Conservation (phyloP, 768 basidiomycete genomes). For the Rubroboletus pulcherrimus region DNA sequence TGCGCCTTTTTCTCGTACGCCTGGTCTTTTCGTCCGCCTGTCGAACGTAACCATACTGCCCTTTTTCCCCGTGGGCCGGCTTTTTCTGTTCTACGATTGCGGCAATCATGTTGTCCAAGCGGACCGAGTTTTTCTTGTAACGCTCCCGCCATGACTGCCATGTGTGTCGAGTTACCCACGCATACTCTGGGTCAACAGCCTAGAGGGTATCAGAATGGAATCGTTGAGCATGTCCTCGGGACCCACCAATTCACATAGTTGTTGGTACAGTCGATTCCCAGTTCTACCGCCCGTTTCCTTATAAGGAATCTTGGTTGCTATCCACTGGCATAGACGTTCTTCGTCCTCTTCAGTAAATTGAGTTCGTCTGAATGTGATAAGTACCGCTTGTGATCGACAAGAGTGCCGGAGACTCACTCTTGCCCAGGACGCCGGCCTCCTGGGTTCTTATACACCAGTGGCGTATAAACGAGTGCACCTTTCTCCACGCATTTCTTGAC, state of each 20-base stretch:
- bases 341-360: slow-evolving; percentile 79
- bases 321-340: slow-evolving; percentile 69
- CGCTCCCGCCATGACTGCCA: slow-evolving; percentile 91
- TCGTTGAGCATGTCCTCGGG: neutral
- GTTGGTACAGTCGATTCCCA: slow-evolving; percentile 79
- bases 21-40: slow-evolving; percentile 68
- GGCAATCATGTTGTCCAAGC: slow-evolving; percentile 62
- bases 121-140: slow-evolving; percentile 76
- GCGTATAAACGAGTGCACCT: slow-evolving; percentile 62
- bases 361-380: slow-evolving; percentile 50
- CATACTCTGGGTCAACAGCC: slow-evolving; percentile 66
- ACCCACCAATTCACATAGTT: slow-evolving; percentile 67
- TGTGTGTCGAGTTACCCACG: slow-evolving; percentile 79
- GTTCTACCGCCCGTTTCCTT: slow-evolving; percentile 80
- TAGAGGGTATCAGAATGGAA: slow-evolving; percentile 25
- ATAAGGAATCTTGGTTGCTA: slow-evolving; percentile 79
- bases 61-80: slow-evolving; percentile 67
- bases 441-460: slow-evolving; percentile 78
- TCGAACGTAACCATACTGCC: slow-evolving; percentile 80
- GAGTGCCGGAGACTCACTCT: slow-evolving; percentile 48
- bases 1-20: slow-evolving; percentile 47
- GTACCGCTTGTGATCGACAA: neutral
- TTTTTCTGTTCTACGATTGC: slow-evolving; percentile 68
- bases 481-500: slow-evolving; percentile 80
- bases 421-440: slow-evolving; percentile 78